phyloP scores from a whole-genome alignment of 768 basidiomycete genomes.

The Pulveroboletus sp. region DNA sequence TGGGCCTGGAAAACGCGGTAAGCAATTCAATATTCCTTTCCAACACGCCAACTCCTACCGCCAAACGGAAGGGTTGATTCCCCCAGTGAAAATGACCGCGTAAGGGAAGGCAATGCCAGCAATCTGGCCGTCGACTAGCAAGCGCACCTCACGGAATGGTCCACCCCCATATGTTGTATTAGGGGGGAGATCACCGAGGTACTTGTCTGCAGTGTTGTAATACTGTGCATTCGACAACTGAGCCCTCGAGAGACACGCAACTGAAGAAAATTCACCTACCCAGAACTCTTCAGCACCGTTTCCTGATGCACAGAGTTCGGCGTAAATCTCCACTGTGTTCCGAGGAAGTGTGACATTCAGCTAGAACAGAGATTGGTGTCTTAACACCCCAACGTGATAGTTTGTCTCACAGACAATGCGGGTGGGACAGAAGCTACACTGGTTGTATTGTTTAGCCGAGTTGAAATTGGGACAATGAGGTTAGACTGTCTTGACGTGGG shows the following conservation, averaged over 20 bases:
- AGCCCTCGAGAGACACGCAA: not conserved
- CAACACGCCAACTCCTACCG: slow-evolving; percentile 36
- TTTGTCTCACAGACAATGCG: slow-evolving; percentile 51
- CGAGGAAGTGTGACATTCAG: slow-evolving; percentile 63
- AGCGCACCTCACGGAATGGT: slow-evolving; percentile 59
- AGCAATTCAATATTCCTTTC: not conserved
- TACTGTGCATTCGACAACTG: slow-evolving; percentile 41
- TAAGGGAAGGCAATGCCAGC: slow-evolving; percentile 59
- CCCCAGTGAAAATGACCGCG: slow-evolving; percentile 67
- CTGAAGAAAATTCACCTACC: slow-evolving; percentile 39
- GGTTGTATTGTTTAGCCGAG: slow-evolving; percentile 57
- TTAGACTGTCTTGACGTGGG: slow-evolving; percentile 59
- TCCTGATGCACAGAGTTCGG: slow-evolving; percentile 69
- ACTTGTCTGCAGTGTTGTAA: slow-evolving; percentile 60
- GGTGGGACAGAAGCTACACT: slow-evolving; percentile 75
- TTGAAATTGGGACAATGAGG: slow-evolving; percentile 66
- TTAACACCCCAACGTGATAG: not conserved
- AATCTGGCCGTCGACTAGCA: slow-evolving; percentile 50
- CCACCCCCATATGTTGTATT: slow-evolving; percentile 45
- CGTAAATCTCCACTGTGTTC: slow-evolving; percentile 63
- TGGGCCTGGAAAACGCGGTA: slow-evolving; percentile 42
- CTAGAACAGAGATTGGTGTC: slow-evolving; percentile 30
- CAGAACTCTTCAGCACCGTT: slow-evolving; percentile 72
- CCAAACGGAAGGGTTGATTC: slow-evolving; percentile 66
- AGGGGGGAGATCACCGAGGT: slow-evolving; percentile 48